Base-by-base conservation (phyloP, 805 yeast species). In the Yarrowia osloensis region DNA sequence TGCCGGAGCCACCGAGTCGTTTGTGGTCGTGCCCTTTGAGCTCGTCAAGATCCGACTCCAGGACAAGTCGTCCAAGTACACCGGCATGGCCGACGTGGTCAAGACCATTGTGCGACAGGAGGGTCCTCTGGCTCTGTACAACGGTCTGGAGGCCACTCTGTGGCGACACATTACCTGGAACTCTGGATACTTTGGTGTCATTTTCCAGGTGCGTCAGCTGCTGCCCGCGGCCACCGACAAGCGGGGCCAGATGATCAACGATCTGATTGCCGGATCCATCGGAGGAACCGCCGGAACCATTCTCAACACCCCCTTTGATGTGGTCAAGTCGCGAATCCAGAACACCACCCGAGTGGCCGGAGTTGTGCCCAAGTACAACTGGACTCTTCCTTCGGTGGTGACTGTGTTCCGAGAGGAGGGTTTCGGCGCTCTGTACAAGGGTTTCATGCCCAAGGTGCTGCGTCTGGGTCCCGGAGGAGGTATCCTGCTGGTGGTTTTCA, bases 401-500 rank as follows among this genome's bases (percentile, higher is more conserved):
- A 82, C 87, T 21, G 90, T 95, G 26, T 86, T 87, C 73, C 86
- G 82, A 76, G 98, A 94, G 79, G 99, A 95, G 83, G 99, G 99
- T 33, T 85, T 91, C 73, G 81, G 80, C 59, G 97, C 98, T 8
- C 84, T 95, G 68, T 94, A 93, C 80, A 94, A 93, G 81, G 99
- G 99, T 46, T 94, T 95, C 85, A 77, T 93, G 70, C 99, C 99
- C 72, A 95, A 95, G 83, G 98, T 95, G 13, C 83, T 95, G 76
- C 88, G 99, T 85, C 84, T 95, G 72, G 99, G 98, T 57, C 99
- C 99, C 69, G 99, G 99, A 75, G 99, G 99, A 78, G 99, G 99
- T 82, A 92, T 95, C 72, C 81, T 95, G 75, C 84, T 95, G 77
- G 98, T 95, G 59, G 99, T 95, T n/a, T 95, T 92, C 84, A 91